phyloP scores from a whole-genome alignment of 75 land plant genomes.

The Azolla pinnata region DNA sequence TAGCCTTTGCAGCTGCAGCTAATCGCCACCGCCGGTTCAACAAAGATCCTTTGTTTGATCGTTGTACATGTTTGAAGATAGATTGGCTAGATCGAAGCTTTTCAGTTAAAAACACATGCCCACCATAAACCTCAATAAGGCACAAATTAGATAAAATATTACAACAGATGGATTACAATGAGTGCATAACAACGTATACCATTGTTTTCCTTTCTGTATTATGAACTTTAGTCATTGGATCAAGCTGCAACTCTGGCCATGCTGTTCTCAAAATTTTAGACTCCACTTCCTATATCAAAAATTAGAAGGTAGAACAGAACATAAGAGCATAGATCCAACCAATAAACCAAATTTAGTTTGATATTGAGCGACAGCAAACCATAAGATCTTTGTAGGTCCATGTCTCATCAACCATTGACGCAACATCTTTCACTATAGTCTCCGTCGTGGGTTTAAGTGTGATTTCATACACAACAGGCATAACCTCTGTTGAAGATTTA shows the following conservation, averaged over 20 bases:
- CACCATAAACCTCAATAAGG: background rate
- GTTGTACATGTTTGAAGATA: constrained; percentile 26
- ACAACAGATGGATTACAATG: too few species aligned
- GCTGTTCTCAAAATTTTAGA: constrained; percentile 76
- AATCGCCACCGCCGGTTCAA: constrained; percentile 40
- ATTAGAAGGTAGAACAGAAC: background rate
- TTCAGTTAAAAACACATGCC: background rate
- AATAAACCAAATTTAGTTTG: background rate
- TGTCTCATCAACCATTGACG: constrained; percentile 50
- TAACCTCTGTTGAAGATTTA: constrained; percentile 16
- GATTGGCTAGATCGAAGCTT: constrained; percentile 16
- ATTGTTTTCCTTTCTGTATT: background rate
- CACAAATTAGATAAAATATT: background rate
- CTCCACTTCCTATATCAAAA: constrained; percentile 69
- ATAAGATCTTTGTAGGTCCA: constrained; percentile 90
- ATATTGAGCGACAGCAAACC: constrained; percentile 35
- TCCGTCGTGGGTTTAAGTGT: constrained; percentile 61
- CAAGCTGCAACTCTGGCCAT: constrained; percentile 72
- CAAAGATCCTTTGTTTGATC: constrained; percentile 9
- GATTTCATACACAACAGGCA: constrained; percentile 52
- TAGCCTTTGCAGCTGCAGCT: constrained; percentile 36
- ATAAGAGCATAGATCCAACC: constrained; percentile 12
- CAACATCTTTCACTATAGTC: constrained; percentile 84
- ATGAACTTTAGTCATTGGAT: constrained; percentile 47
- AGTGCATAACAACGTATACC: background rate